Evolutionary conservation across 1,284 basidiomycete species (phyloP), one percentile per base, ranked within the genome.

Genomic region (Cutaneotrichosporon sp.): DNA sequence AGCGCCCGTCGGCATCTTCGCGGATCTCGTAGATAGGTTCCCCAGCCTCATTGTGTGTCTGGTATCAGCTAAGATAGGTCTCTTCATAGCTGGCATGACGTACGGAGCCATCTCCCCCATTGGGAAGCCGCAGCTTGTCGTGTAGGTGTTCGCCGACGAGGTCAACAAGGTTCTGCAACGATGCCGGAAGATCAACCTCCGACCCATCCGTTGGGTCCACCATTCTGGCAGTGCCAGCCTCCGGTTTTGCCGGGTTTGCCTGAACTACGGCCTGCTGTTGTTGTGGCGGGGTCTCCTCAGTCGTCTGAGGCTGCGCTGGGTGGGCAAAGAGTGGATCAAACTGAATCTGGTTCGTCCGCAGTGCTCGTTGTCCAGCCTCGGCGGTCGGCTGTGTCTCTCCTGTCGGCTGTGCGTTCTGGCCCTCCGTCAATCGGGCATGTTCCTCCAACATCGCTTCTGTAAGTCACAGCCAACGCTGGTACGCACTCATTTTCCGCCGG

Each of bases 11-110:
- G 4, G 60, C 49, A 5, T 61, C 61, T 55, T 73, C 71, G 17
- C 66, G 60, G 37, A 73, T 73, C 54, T 73, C 71, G 42, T 67
- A 68, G 41, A 73, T 65, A 1, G 71, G 68, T 32, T 71, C 51
- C 9, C 70, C 71, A 14, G 70, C 67, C 42, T 73, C 70, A 27
- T 63, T 71, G 11, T 50, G 34, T 2, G 47, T 54, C 57, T 59
- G 46, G 10, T 1, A 35, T 55, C 44, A 55, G 48, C 25, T 3
- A 22, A 27, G 10, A 10, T 22, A 24, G 38, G 29, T 31, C 12
- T 8, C 22, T 24, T 24, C 11, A 9, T n/a, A 9, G 29, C 29
- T 31, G 10, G 29, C 29, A 14, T n/a, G 16, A 7, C 26, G 12
- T 20, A 48, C 38, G 3, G 31, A 3, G 10, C 42, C 45, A 17